phyloP scores from a whole-genome alignment of 1,139 yeast genomes.

The Debaryomyces subglobosus region DNA sequence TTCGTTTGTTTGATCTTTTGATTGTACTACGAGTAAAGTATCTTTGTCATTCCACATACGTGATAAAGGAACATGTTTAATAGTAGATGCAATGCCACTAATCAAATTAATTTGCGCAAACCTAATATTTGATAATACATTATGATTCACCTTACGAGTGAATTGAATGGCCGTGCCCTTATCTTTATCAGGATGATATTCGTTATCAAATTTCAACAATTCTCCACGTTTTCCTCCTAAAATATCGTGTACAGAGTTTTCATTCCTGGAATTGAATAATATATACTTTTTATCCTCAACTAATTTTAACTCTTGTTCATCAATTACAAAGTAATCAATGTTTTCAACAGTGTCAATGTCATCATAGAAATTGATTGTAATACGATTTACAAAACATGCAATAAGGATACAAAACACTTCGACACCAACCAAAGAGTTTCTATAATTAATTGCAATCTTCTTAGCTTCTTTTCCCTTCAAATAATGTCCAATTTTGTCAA shows the following conservation, averaged over 20 bases:
- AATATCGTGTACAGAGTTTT: slow-evolving; percentile 5
- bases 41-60: slow-evolving; percentile 47
- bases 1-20: slow-evolving; percentile 19
- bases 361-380: slow-evolving; percentile 26
- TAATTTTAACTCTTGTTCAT: slow-evolving; percentile 12
- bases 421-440: slow-evolving; percentile 20
- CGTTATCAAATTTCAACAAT: slow-evolving; percentile 26
- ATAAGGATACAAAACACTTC: slow-evolving; percentile 28
- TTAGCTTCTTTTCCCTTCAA: slow-evolving; percentile 17
- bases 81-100: slow-evolving; percentile 62
- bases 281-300: slow-evolving; percentile 4
- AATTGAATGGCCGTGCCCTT: slow-evolving; percentile 41
- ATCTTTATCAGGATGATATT: slow-evolving; percentile 37
- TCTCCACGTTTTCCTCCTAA: slow-evolving; percentile 5
- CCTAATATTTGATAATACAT: slow-evolving; percentile 28
- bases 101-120: slow-evolving; percentile 67
- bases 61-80: slow-evolving; percentile 58
- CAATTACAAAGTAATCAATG: slow-evolving; percentile 13
- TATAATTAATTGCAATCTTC: slow-evolving; percentile 21
- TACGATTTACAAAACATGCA: slow-evolving; percentile 33
- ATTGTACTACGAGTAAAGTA: slow-evolving; percentile 40
- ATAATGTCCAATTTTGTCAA: slow-evolving; percentile 19
- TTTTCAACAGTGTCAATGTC: slow-evolving; percentile 14
- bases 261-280: slow-evolving; percentile 5
- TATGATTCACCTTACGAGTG: slow-evolving; percentile 23